phyloP scores from a whole-genome alignment of 139 green algal species.

The Marvania coccoides region DNA sequence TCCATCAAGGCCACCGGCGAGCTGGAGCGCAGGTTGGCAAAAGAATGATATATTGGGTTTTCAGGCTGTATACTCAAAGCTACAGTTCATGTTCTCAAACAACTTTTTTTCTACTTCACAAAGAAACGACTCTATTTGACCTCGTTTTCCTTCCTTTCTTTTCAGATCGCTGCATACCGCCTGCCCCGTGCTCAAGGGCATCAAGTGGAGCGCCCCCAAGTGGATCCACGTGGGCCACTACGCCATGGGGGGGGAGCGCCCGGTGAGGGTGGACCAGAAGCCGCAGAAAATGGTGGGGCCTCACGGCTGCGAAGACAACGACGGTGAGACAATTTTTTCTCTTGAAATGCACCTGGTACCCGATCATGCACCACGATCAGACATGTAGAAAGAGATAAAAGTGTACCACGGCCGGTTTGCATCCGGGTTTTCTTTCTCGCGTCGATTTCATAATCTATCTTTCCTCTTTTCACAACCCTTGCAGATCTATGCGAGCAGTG shows the following conservation, averaged over 20 bases:
- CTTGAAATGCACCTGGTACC: no score
- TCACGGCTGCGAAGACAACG: conserved; percentile 2
- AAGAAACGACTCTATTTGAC: background rate
- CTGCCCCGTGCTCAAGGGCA: conserved; percentile 57
- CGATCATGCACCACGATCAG: no score
- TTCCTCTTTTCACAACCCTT: no score
- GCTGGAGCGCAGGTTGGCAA: conserved; percentile 35
- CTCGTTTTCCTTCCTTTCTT: no score
- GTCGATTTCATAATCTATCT: background rate
- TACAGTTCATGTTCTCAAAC: no score
- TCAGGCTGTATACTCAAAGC: no score
- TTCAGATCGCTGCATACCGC: conserved; percentile 53
- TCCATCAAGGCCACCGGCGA: conserved; percentile 41
- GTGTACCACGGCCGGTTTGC: background rate
- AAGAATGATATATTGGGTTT: no score
- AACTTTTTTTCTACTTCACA: background rate
- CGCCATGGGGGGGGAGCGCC: background rate
- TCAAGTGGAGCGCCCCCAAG: conserved; percentile 49
- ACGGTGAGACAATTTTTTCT: no score
- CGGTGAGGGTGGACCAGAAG: background rate
- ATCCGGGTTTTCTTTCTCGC: background rate
- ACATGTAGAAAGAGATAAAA: background rate
- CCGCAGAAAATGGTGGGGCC: background rate
- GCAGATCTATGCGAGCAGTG: conserved; percentile 4
- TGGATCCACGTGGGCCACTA: conserved; percentile 35